Evolutionary conservation across 2,329 filamentous ascomycete species (phyloP), one percentile per base, ranked within the genome.

Genomic region (Beauveria sp.): DNA sequence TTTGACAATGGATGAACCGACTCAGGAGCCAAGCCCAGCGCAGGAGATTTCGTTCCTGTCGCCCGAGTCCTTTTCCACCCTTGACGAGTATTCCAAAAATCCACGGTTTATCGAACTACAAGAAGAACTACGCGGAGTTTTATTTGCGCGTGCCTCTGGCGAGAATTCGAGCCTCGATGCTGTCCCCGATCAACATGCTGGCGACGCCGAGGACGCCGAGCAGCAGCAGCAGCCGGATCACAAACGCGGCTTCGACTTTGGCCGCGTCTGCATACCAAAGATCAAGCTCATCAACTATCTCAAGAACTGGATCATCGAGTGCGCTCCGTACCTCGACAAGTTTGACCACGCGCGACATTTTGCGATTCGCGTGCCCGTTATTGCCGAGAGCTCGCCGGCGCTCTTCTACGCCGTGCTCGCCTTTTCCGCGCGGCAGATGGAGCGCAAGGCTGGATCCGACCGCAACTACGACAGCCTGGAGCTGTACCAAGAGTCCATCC

Each of bases 271-370:
- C 2, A 68, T 73, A 9, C 70, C 70, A 2, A 66, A 65, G 58
- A 69, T 66, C 47, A 65, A 54, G 58, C 65, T 66, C 46, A 66
- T 65, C 56, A 65, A 62, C 38, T 79, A 77, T 55, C 66, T 80
- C 42, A 76, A 78, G 47, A 78, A 81, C 50, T 84, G 81, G 68
- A 76, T 83, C 24, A 76, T 77, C 1, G 77, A 83, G 61, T 77
- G 82, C 46, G 81, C 81, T 3, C 76, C 71, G 1, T 69, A 70
- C 28, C 63, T 85, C 3, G 82, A 85, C 65, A 85, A 83, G 69
- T 83, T 84, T 57, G 82, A 85, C 62, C 73, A 75, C 30, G 71
- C 78, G 16, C 77, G 78, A 14, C 77, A 78, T 50, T 85, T 85
- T 66, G 78, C 79, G 20, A 76, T 79, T 1, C 75, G 80, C 12